phyloP scores from a whole-genome alignment of 345 rosid genomes.

The Cardamine occulta region DNA sequence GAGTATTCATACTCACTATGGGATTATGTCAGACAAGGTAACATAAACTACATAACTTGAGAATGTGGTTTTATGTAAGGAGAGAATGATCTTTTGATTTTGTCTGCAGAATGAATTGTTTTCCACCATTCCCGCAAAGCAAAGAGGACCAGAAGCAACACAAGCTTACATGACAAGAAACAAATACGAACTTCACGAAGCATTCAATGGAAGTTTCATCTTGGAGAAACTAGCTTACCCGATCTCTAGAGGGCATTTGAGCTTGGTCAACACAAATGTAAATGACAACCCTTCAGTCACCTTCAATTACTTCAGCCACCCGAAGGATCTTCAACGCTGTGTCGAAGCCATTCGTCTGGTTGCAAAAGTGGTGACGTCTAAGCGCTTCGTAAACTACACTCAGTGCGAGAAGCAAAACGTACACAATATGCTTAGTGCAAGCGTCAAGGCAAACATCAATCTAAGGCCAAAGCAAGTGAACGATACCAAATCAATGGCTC shows the following conservation, averaged over 20 bases:
- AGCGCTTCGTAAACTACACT: conserved; percentile 65
- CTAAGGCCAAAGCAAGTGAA: conserved; percentile 71
- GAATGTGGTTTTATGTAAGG: conserved; percentile 11
- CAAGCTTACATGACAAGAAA: conserved; percentile 60
- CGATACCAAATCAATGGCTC: conserved; percentile 85
- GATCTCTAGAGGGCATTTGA: conserved; percentile 70
- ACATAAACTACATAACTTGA: conserved; percentile 14
- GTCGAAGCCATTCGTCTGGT: conserved; percentile 70
- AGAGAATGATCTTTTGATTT: conserved; percentile 1
- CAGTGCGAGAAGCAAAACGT: conserved; percentile 52
- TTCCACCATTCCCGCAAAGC: conserved; percentile 69
- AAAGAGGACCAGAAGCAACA: conserved; percentile 68
- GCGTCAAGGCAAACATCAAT: conserved; percentile 79
- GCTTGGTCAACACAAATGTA: conserved; percentile 63
- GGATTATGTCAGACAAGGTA: conserved; percentile 88
- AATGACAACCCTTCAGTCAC: conserved; percentile 85
- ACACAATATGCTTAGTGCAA: conserved; percentile 70
- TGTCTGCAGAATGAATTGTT: conserved; percentile 46
- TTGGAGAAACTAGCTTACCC: conserved; percentile 83
- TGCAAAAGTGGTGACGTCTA: conserved; percentile 64
- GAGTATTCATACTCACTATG: conserved; percentile 82
- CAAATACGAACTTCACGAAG: conserved; percentile 66
- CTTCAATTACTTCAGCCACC: conserved; percentile 91
- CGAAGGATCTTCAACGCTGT: conserved; percentile 69
- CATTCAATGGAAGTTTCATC: conserved; percentile 92